These are phyloP conservation scores for Phylloporus arenicola DNA, from an alignment of 768 basidiomycete genomes.

Conservation along the genomic window DNA sequence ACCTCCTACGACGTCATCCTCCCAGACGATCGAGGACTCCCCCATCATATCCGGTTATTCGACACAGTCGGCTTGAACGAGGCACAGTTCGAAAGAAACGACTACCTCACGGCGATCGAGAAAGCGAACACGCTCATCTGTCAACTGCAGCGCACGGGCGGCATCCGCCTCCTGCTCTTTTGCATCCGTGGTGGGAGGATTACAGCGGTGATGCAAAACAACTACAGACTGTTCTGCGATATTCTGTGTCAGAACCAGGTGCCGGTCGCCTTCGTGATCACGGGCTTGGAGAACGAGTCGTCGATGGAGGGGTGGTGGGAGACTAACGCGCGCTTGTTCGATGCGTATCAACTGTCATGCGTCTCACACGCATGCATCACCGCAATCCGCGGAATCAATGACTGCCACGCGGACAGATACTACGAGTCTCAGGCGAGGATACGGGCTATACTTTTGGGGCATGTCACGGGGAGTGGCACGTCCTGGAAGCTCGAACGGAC, in stretches of 20 bases:
- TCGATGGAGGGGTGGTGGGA: slow-evolving; percentile 33
- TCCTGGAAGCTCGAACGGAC: slow-evolving; percentile 22
- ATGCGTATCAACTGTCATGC: slow-evolving; percentile 18
- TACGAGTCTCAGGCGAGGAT: slow-evolving; percentile 28
- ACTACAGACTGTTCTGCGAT: slow-evolving; percentile 28
- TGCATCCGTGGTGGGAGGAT: slow-evolving; percentile 32
- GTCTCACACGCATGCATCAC: slow-evolving; percentile 37
- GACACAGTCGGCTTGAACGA: slow-evolving; percentile 34
- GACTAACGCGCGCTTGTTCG: slow-evolving; percentile 30
- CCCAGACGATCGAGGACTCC: slow-evolving; percentile 10
- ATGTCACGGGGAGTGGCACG: slow-evolving; percentile 8
- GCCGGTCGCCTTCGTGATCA: slow-evolving; percentile 29
- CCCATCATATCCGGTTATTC: slow-evolving; percentile 24
- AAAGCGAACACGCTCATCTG: slow-evolving; percentile 34
- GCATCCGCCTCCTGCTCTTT: slow-evolving; percentile 31
- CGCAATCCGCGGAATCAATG: slow-evolving; percentile 25
- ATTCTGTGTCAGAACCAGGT: slow-evolving; percentile 29
- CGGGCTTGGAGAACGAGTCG: slow-evolving; percentile 29
- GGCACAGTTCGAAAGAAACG: slow-evolving; percentile 12
- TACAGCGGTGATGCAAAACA: slow-evolving; percentile 26
- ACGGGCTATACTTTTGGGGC: slow-evolving; percentile 17
- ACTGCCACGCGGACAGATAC: slow-evolving; percentile 26
- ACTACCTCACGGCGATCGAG: slow-evolving; percentile 28
- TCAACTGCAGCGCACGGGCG: slow-evolving; percentile 27
- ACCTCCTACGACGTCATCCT: slow-evolving; percentile 24